Percentiles rank a stretch among this genome's conserved stretches.
These are phyloP conservation scores for Neofusicoccum sp. DNA, from an alignment of 2,329 filamentous ascomycete genomes.

Conservation along the genomic window DNA sequence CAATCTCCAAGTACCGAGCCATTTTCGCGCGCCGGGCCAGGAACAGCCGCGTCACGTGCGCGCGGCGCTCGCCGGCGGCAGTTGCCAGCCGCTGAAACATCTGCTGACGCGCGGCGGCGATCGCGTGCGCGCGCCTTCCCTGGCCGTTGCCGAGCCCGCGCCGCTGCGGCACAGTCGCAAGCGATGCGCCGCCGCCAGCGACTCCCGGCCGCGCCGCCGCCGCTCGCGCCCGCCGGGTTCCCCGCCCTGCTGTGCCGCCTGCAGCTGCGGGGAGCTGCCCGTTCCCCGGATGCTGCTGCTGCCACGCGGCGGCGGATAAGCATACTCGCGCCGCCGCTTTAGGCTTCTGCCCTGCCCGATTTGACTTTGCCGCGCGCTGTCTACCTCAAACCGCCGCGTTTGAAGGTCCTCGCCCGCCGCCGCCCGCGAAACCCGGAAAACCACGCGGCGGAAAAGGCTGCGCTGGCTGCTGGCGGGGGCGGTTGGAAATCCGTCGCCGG, in stretches of 20 bases:
- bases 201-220: background rate
- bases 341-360: background rate
- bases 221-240: background rate
- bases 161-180: background rate
- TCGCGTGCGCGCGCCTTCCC: no score
- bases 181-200: background rate
- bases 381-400: background rate
- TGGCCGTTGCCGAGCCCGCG: no score
- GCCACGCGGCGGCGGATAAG: constrained; percentile 1
- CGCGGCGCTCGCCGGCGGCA: constrained; percentile 11
- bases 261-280: background rate
- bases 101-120: no score
- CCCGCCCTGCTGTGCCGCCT: background rate
- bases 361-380: background rate
- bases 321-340: background rate
- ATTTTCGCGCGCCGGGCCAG: background rate
- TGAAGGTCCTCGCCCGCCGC: background rate
- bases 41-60: constrained; percentile 9
- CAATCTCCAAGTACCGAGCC: background rate
- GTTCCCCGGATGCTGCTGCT: background rate
- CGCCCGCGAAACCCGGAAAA: background rate
- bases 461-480: background rate
- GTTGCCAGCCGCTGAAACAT: background rate
- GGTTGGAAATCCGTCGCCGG: background rate
- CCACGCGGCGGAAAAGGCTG: background rate